Percentiles rank a stretch among this genome's conserved stretches.
Evolutionary conservation across 805 yeast species (phyloP).

Genomic region (Cyberlindnera xylosilytica): DNA sequence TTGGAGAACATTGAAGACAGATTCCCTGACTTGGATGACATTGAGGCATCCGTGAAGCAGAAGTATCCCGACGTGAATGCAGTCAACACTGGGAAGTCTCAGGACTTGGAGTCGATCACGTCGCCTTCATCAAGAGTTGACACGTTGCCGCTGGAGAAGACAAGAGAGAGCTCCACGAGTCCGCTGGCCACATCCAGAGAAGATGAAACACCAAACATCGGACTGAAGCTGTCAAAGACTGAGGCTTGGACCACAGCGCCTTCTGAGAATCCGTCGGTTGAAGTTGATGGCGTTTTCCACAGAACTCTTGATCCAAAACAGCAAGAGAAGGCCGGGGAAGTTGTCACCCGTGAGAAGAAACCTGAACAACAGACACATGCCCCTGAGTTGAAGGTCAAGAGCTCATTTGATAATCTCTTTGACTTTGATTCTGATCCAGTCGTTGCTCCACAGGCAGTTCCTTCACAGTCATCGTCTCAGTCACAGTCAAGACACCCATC

Average conservation of each 20-base stretch:
- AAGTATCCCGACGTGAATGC: constrained; percentile 14
- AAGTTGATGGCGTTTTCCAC: constrained; percentile 25
- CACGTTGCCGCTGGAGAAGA: neutral
- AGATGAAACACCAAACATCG: constrained; percentile 5
- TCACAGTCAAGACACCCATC: constrained; percentile 2
- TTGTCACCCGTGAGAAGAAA: too few species aligned
- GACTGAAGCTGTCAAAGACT: constrained; percentile 19
- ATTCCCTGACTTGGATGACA: constrained; percentile 46
- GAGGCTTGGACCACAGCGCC: constrained; percentile 25
- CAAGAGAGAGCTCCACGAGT: constrained; percentile 1
- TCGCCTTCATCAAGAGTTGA: constrained; percentile 2
- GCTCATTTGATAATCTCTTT: constrained; percentile 22
- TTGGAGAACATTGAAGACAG: constrained; percentile 47
- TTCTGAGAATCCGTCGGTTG: neutral
- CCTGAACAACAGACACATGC: too few species aligned
- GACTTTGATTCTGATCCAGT: constrained; percentile 10
- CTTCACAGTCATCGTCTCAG: neutral
- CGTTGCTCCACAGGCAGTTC: neutral
- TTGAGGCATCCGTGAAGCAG: constrained; percentile 16
- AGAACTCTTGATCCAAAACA: neutral
- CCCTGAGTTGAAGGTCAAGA: constrained; percentile 7
- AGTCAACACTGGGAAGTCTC: neutral
- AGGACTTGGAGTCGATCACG: neutral
- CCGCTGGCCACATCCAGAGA: neutral
- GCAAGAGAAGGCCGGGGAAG: neutral